Base-by-base conservation (phyloP, 1,284 basidiomycete genomes). In the Boletus coffeatus region DNA sequence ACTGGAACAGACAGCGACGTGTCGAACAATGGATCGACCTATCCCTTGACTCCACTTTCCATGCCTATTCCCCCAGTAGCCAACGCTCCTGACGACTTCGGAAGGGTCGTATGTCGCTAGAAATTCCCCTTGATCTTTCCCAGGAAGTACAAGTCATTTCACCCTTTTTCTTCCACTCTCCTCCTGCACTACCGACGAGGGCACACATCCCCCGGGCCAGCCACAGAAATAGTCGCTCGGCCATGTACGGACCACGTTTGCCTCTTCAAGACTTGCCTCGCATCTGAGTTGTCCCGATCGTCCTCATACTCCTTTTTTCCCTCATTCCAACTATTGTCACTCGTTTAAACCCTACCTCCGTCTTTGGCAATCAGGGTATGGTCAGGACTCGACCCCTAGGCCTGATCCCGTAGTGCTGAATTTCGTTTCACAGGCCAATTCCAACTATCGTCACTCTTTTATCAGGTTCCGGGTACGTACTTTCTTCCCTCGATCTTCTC, bases 401-500 rank as follows among this genome's bases (percentile, higher is more conserved):
- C 21, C 13, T 21, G 25, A 50, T 43, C 16, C 61, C 34, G 29
- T n/a, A 4, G 10, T 32, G 14, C 59, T 67, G 53, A 60, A 8
- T 2, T 14, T 41, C 18, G 21, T n/a, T 37, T 57, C 25, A 0
- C 25, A 25, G 58, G 61, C 58, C 41, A 50, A 59, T 63, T 61
- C 63, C 63, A 70, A 64, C 63, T 66, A 64, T 68, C 11, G 25
- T 65, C 68, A 61, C 14, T 68, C 66, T 2, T 66, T 71, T 64
- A 6, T 43, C 36, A 25, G 3, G 29, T 52, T 53, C 25, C 48
- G 0, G 52, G 62, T 68, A 57, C 0, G 61, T 5, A 43, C 29
- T 55, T 16, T 8, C 11, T 4, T 1, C 4, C 37, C 25, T 25
- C 25, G 25, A n/a, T 46, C 18, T 59, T 7, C 25, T 18, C 2